These are phyloP conservation scores for Lentinula boryana DNA, from an alignment of 768 basidiomycete species.

Conservation along the genomic window DNA sequence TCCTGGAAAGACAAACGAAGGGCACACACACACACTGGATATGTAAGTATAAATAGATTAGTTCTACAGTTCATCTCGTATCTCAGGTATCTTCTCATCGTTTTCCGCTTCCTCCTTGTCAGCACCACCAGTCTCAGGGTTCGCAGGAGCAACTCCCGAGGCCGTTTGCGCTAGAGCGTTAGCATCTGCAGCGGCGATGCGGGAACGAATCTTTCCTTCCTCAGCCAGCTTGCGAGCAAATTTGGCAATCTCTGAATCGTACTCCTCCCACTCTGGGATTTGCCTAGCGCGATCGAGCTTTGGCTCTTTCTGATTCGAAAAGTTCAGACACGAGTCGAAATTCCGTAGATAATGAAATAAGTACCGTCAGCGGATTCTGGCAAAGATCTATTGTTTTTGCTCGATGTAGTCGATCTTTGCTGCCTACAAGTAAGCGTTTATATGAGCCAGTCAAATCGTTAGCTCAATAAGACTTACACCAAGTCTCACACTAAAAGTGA, in stretches of 20 bases:
- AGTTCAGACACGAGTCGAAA: not conserved
- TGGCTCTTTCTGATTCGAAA: constrained; percentile 77
- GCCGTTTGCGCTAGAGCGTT: constrained; percentile 57
- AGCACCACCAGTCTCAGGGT: not conserved
- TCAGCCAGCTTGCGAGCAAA: constrained; percentile 72
- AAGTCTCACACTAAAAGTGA: constrained; percentile 81
- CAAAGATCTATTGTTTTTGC: constrained; percentile 94
- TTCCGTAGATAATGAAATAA: constrained; percentile 16
- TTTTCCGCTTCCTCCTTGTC: not conserved
- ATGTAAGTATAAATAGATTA: not conserved
- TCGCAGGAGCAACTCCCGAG: constrained; percentile 4
- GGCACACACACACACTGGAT: not conserved
- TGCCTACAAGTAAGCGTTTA: constrained; percentile 37
- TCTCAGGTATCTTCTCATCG: not conserved
- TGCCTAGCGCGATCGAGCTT: constrained; percentile 89
- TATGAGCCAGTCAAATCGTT: not conserved
- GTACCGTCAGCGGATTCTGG: constrained; percentile 90
- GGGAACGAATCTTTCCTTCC: constrained; percentile 63
- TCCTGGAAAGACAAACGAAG: no score
- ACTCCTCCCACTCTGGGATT: constrained; percentile 97
- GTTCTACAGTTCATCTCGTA: constrained; percentile 7
- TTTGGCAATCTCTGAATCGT: constrained; percentile 83
- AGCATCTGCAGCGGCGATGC: constrained; percentile 61
- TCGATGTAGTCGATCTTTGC: constrained; percentile 75
- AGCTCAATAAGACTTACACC: constrained; percentile 59